Base-by-base conservation (phyloP, 805 yeast species). In the Candida pseudofarinosa region DNA sequence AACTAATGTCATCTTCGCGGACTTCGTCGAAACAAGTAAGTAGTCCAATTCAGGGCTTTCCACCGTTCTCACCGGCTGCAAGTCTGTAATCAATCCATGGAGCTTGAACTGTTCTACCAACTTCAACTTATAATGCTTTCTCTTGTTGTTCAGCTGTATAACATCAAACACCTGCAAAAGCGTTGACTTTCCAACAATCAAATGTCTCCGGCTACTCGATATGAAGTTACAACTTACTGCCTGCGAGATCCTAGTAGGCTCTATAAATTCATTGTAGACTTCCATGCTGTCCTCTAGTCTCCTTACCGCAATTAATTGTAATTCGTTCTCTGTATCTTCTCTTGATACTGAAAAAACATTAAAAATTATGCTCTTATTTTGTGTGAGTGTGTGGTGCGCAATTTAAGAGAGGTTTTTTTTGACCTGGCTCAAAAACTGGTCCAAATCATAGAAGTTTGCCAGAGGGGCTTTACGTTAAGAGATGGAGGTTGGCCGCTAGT, bases 1-100 rank as follows among this genome's bases (percentile, higher is more conserved):
- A 20, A 91, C 62, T 14, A 90, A 63, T 0, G 95, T 85, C 33
- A 89, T 54, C 58, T 91, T 91, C 23, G 97, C 96, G 40, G 67
- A 68, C 45, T 80, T 77, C 8, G 95, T 85, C 12, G 86, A 66
- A 3, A 91, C 65, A 2, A 84, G 60, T 28, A 93, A 51, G 47
- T 77, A 79, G 52, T 88, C 93, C 33, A 76, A 57, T 2, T 63
- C 56, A 1, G 78, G 71, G 35, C 54, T 57, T 38, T 77, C 80
- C 6, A 62, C 60, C 13, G 81, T 71, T 30, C 75, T 65, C 13
- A 85, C 64, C 1, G 75, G 55, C 31, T 71, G 70, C 33, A 88
- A 56, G 42, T 76, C 84, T 2, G 81, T 71, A 17, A 89, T 76
- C 30, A 73, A 68, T 4, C 97, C 97, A 42, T 82, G 80, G 31